phyloP scores from a whole-genome alignment of 2,329 filamentous ascomycete species.

The Colletotrichum sp. region DNA sequence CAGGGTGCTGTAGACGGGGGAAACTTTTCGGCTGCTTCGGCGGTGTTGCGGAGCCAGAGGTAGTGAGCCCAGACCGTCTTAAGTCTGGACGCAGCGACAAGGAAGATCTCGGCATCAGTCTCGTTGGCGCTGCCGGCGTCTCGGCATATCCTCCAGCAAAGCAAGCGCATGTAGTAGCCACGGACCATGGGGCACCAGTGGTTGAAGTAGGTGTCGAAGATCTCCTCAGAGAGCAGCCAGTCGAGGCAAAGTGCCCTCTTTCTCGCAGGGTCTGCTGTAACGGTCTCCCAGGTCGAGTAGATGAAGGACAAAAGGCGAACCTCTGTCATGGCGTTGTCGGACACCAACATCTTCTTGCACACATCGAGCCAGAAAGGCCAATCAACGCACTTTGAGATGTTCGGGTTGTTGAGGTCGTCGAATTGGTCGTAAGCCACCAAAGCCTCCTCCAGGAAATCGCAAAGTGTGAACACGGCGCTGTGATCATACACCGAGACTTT shows the following conservation, averaged over 20 bases:
- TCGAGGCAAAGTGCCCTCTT: slow-evolving; percentile 75
- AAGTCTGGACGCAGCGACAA: slow-evolving; percentile 70
- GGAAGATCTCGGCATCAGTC: slow-evolving; percentile 72
- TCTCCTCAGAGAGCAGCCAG: slow-evolving; percentile 76
- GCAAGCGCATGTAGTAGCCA: slow-evolving; percentile 87
- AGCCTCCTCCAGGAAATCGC: slow-evolving; percentile 87
- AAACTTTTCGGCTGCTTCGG: slow-evolving; percentile 58
- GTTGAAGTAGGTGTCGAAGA: slow-evolving; percentile 84
- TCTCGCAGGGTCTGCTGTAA: slow-evolving; percentile 68
- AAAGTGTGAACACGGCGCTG: slow-evolving; percentile 85
- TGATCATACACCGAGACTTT: slow-evolving; percentile 83
- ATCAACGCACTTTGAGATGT: slow-evolving; percentile 60
- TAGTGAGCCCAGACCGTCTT: slow-evolving; percentile 81
- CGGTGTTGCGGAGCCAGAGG: slow-evolving; percentile 73
- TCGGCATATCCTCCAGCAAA: slow-evolving; percentile 88
- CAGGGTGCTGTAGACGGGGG: slow-evolving; percentile 81
- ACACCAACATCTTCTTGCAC: slow-evolving; percentile 78
- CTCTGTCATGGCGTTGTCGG: slow-evolving; percentile 89
- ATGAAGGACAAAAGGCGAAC: slow-evolving; percentile 84
- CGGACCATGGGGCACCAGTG: slow-evolving; percentile 97
- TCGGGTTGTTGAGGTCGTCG: slow-evolving; percentile 44
- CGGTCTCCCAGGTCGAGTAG: slow-evolving; percentile 79
- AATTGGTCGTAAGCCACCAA: slow-evolving; percentile 65
- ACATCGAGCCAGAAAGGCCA: slow-evolving; percentile 89
- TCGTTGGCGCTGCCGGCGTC: slow-evolving; percentile 71